Percentiles rank a stretch among this genome's conserved stretches.
These are phyloP conservation scores for Acacia confusa DNA, from an alignment of 306 rosid species.

Conservation along the genomic window DNA sequence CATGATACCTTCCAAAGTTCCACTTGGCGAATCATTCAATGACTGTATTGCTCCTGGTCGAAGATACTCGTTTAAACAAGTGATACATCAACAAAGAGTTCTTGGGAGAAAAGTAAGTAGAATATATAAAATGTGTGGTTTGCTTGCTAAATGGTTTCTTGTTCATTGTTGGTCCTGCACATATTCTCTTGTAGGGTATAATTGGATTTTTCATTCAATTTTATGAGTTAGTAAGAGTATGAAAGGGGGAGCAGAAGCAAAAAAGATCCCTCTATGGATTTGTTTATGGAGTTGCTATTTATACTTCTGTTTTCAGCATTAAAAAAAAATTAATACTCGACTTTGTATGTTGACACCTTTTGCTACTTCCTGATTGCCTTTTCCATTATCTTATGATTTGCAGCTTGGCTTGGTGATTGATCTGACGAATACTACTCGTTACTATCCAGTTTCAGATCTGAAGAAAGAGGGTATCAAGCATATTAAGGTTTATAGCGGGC, in stretches of 20 bases:
- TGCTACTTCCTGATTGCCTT: constrained; percentile 2
- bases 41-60: constrained; percentile 84
- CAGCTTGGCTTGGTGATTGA: constrained; percentile 99
- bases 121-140: constrained; percentile 8
- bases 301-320: not conserved
- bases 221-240: constrained; percentile 27
- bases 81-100: constrained; percentile 92
- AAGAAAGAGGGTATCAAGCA: constrained; percentile 97
- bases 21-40: constrained; percentile 81
- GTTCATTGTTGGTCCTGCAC: not conserved
- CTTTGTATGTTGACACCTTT: not conserved
- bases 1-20: constrained; percentile 98
- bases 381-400: constrained; percentile 38
- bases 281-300: constrained; percentile 5
- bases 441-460: constrained; percentile 77
- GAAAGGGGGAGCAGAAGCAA: not conserved
- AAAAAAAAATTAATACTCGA: not conserved
- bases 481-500: constrained; percentile 65
- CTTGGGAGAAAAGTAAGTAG: constrained; percentile 81
- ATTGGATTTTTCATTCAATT: constrained; percentile 16
- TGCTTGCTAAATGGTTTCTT: constrained; percentile 15
- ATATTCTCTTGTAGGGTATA: not conserved
- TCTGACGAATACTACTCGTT: constrained; percentile 89
- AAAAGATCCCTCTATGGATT: not conserved
- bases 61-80: constrained; percentile 99